These are phyloP conservation scores for Arthrobotrys musiformis DNA, from an alignment of 2,329 filamentous ascomycete species.

Conservation along the genomic window DNA sequence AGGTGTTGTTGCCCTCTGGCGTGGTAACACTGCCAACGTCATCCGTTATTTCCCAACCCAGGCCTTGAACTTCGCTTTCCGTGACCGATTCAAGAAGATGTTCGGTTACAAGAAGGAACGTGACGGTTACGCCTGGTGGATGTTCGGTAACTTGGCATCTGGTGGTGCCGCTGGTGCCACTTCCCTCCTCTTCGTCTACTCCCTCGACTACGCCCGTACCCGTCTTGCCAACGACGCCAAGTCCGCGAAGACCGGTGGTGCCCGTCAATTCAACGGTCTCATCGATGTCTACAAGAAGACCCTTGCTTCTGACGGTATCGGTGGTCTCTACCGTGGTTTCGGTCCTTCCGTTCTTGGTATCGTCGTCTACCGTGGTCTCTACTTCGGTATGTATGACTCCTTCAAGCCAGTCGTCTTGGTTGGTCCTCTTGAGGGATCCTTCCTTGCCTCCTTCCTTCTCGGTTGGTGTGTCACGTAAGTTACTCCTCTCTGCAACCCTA, in stretches of 20 bases:
- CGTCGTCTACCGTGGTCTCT: constrained; percentile 99
- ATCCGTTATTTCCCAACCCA: constrained; percentile 99
- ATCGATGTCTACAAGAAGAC: constrained; percentile 99
- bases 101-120: constrained; percentile 99
- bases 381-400: constrained; percentile 99
- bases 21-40: constrained; percentile 99
- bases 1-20: constrained; percentile 85
- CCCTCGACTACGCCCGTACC: constrained; percentile 99
- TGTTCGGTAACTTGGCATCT: constrained; percentile 99
- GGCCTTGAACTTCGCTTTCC: constrained; percentile 99
- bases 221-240: constrained; percentile 99
- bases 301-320: constrained; percentile 96
- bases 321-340: constrained; percentile 99
- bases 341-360: constrained; percentile 99
- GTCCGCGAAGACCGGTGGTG: constrained; percentile 95
- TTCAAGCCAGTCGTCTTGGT: constrained; percentile 98
- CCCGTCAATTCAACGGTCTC: constrained; percentile 99
- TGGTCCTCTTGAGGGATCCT: constrained; percentile 93
- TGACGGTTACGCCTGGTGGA: constrained; percentile 99
- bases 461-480: constrained; percentile 88
- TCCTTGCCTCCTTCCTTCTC: constrained; percentile 98
- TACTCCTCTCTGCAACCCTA: neutral
- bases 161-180: constrained; percentile 99
- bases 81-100: constrained; percentile 99
- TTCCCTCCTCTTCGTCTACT: constrained; percentile 99